phyloP scores from a whole-genome alignment of 2,329 filamentous ascomycete species.

The Hypoxylon sp. region DNA sequence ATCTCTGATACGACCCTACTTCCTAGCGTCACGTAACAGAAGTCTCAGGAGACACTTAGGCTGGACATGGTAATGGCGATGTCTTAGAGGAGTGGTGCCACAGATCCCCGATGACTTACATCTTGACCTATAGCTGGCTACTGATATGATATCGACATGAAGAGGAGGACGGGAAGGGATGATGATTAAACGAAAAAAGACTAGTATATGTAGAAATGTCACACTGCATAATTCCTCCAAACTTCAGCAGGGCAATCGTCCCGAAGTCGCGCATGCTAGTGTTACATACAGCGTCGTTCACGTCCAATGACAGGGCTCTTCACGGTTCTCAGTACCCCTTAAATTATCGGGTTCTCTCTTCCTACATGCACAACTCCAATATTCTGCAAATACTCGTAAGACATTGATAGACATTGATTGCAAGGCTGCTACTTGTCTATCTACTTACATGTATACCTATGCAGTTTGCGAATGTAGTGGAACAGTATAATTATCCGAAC shows the following conservation, averaged over 20 bases:
- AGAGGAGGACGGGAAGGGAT: neutral
- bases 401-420: slow-evolving; percentile 35
- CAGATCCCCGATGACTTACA: neutral
- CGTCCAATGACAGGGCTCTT: slow-evolving; percentile 33
- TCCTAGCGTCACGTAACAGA: neutral
- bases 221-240: slow-evolving; percentile 23
- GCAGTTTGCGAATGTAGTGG: slow-evolving; percentile 5
- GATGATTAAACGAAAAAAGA: slow-evolving; percentile 5
- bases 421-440: slow-evolving; percentile 30
- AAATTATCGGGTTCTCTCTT: slow-evolving; percentile 28
- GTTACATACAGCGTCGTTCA: slow-evolving; percentile 28
- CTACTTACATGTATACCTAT: neutral
- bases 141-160: neutral
- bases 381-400: slow-evolving; percentile 41
- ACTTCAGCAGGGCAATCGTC: slow-evolving; percentile 1
- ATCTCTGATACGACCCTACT: neutral
- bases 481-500: slow-evolving; percentile 7
- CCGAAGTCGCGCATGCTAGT: slow-evolving; percentile 9
- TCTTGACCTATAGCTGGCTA: neutral
- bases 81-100: neutral
- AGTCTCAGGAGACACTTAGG: neutral
- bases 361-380: slow-evolving; percentile 32
- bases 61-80: neutral
- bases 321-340: slow-evolving; percentile 32
- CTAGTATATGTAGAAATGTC: slow-evolving; percentile 25